Base-by-base conservation (phyloP, 2,329 filamentous ascomycete genomes). In the Xylariales sp. region DNA sequence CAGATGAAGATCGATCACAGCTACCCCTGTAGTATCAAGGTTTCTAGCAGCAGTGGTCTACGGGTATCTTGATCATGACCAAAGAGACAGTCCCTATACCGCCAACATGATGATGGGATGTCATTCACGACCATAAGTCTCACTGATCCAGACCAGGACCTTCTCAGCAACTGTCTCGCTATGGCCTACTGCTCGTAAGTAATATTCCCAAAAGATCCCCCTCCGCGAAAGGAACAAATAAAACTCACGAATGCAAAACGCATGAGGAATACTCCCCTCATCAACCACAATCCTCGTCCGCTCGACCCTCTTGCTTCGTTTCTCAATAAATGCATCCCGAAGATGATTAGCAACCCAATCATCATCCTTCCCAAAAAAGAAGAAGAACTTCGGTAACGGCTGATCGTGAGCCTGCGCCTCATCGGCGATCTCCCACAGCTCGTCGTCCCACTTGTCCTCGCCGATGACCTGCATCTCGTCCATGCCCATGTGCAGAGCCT, bases 261-360 rank as follows among this genome's bases (percentile, higher is more conserved):
- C 76, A 59, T 84, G 80, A 6, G 73, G 74, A 8, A 83, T 58
- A 8, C 69, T 63, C 3, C 68, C 69, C 48, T 78, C 69, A 42
- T 82, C 78, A 25, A 84, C 64, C 24, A 72, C 57, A 37, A 81
- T 65, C 43, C 62, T 65, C 1, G 71, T 70, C 45, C 66, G 61
- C 5, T 65, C 65, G 19, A 49, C 48, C 37, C 61, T 56, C 20
- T 58, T 55, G 57, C 48, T 49, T 55, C 58, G 58, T 39, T 56
- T 40, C 31, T 49, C 63, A 40, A 83, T 76, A 44, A 84, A 75
- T 20, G 66, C 67, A 48, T 82, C 76, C 7, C 80, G 65, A 34
- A 70, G 66, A 37, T 70, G 63, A 35, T 77, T 63, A 3, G 74
- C 73, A 1, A 84, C 76, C 80, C 80, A 84, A 43, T 81, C 71